A percentile compares a stretch with the other conserved stretches of the same genome.
phyloP scores from a whole-genome alignment of 495 filamentous ascomycete genomes.

The Xylaria venustula region DNA sequence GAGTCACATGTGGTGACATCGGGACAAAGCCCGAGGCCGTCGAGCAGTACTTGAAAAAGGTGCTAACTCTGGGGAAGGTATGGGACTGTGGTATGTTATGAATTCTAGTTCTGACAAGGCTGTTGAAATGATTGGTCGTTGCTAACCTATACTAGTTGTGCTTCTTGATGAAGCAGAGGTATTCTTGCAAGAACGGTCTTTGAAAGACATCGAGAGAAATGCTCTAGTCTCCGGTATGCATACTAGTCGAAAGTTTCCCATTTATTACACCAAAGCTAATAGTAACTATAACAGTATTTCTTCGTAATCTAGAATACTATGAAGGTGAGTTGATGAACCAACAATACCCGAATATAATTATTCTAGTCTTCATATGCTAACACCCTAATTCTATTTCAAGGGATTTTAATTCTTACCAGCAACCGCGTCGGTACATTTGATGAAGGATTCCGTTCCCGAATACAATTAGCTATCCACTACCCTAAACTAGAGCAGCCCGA shows the following conservation, averaged over 20 bases:
- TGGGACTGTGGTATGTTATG: slow-evolving; percentile 34
- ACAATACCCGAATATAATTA: background rate
- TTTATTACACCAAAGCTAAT: background rate
- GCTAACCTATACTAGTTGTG: slow-evolving; percentile 19
- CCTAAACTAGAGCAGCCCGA: slow-evolving; percentile 24
- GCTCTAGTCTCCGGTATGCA: slow-evolving; percentile 40
- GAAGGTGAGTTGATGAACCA: slow-evolving; percentile 20
- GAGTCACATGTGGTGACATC: slow-evolving; percentile 52
- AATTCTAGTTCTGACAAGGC: background rate
- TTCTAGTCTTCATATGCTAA: background rate
- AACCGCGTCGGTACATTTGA: slow-evolving; percentile 44
- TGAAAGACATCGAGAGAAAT: slow-evolving; percentile 44
- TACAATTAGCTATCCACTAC: slow-evolving; percentile 43
- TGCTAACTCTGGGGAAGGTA: slow-evolving; percentile 42
- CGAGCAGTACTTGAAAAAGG: slow-evolving; percentile 43
- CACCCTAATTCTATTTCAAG: background rate
- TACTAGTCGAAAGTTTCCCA: background rate
- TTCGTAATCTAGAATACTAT: slow-evolving; percentile 51
- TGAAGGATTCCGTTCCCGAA: slow-evolving; percentile 40
- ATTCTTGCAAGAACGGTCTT: slow-evolving; percentile 38
- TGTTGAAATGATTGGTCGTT: slow-evolving; percentile 30
- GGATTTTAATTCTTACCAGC: slow-evolving; percentile 43
- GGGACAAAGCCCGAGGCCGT: slow-evolving; percentile 42
- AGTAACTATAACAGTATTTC: slow-evolving; percentile 29
- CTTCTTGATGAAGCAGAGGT: slow-evolving; percentile 17